phyloP scores from a whole-genome alignment of 257 asterid species.

The Solanum chmielewskii region DNA sequence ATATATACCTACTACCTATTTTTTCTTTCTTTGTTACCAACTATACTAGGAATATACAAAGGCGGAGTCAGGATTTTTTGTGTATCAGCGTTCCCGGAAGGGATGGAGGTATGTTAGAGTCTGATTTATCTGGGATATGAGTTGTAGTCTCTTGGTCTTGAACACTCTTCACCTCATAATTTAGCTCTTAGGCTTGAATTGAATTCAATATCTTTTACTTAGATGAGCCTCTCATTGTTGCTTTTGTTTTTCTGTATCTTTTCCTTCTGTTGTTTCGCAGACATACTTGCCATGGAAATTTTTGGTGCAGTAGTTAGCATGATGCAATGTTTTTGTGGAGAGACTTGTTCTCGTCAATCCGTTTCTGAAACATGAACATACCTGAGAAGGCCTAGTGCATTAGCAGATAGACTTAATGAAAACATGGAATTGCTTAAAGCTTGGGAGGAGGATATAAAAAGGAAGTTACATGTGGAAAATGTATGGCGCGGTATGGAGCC shows the following conservation, averaged over 20 bases:
- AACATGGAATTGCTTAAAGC: conserved; percentile 10
- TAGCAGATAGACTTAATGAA: conserved; percentile 1
- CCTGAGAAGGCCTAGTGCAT: not conserved
- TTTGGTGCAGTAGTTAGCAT: conserved; percentile 2
- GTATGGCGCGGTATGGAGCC: conserved; percentile 6
- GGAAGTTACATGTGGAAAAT: not conserved
- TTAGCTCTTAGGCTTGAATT: not conserved
- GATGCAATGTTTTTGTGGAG: conserved; percentile 8
- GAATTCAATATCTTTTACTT: not conserved
- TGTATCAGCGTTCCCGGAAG: not conserved
- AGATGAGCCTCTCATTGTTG: not conserved
- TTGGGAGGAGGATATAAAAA: conserved; percentile 6
- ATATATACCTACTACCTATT: not conserved
- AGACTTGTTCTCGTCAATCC: not conserved
- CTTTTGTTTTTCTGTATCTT: not conserved
- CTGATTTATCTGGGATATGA: not conserved
- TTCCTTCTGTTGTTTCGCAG: not conserved
- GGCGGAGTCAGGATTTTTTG: not conserved
- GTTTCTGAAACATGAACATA: conserved; percentile 4
- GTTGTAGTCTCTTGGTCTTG: not conserved
- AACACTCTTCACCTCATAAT: not conserved
- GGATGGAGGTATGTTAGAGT: not conserved
- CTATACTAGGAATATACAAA: not conserved
- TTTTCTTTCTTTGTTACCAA: not conserved
- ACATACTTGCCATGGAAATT: conserved; percentile 2